Evolutionary conservation across 2,329 filamentous ascomycete genomes (phyloP).

Genomic region (Aschersonia sp.): DNA sequence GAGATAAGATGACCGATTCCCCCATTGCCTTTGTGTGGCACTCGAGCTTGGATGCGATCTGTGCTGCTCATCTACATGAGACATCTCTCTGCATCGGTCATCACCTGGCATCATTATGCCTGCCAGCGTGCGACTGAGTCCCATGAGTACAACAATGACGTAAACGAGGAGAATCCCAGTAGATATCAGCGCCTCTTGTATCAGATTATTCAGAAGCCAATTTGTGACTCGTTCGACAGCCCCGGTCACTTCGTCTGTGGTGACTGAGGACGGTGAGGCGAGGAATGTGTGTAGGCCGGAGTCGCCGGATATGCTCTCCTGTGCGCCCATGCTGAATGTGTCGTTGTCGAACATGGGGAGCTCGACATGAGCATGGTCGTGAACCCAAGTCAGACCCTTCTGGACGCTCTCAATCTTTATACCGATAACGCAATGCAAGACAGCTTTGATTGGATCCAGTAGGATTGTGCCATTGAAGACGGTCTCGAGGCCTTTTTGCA

Average conservation of each 20-base stretch:
- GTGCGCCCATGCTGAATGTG: conserved; percentile 70
- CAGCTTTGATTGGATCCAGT: conserved; percentile 60
- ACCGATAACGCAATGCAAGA: conserved; percentile 76
- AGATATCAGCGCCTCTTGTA: conserved; percentile 70
- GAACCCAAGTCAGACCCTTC: conserved; percentile 84
- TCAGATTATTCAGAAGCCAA: conserved; percentile 53
- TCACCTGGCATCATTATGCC: conserved; percentile 35
- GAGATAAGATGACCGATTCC: too few relatives aligned
- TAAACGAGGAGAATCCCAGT: conserved; percentile 61
- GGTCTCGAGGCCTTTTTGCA: conserved; percentile 55
- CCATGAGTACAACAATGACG: conserved; percentile 62
- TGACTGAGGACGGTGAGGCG: conserved; percentile 55
- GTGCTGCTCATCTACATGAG: neutral
- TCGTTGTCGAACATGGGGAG: conserved; percentile 69
- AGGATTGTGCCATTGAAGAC: conserved; percentile 77
- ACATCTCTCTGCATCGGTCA: neutral
- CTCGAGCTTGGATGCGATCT: too few relatives aligned
- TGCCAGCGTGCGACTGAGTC: conserved; percentile 50
- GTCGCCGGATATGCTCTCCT: conserved; percentile 42
- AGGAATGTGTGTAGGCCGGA: conserved; percentile 56
- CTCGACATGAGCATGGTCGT: conserved; percentile 69
- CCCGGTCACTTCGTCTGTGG: conserved; percentile 68
- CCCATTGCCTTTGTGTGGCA: too few relatives aligned
- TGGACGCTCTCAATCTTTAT: conserved; percentile 78
- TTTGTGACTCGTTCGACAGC: conserved; percentile 58